A percentile compares a stretch with the other conserved stretches of the same genome.
Conservation (phyloP, 2,329 filamentous ascomycete genomes). For the Colletotrichum neosansevieriae region DNA sequence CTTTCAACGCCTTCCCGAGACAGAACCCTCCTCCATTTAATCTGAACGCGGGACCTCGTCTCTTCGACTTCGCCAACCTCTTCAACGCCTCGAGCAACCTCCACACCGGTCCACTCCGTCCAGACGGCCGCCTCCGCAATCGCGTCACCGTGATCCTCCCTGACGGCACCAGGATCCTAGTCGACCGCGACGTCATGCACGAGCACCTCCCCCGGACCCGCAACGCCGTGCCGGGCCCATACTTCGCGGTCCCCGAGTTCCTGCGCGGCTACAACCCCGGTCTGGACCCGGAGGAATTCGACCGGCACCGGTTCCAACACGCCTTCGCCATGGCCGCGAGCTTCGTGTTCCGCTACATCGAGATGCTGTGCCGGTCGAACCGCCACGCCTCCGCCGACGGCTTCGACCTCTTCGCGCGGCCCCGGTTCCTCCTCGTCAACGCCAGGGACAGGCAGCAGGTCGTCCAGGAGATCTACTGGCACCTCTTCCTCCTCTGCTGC, state of each 20-base stretch:
- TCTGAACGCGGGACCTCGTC: not conserved
- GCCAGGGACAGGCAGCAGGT: constrained; percentile 14
- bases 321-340: constrained; percentile 15
- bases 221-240: constrained; percentile 5
- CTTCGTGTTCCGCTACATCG: constrained; percentile 36
- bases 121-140: constrained; percentile 25
- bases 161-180: constrained; percentile 12
- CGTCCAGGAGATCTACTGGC: constrained; percentile 33
- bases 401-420: constrained; percentile 25
- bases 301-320: not conserved
- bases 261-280: constrained; percentile 28
- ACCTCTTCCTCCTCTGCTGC: constrained; percentile 44
- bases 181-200: constrained; percentile 32
- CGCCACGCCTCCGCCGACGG: not conserved
- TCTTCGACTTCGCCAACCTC: constrained; percentile 23
- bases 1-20: constrained; percentile 7
- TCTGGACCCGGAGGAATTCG: not conserved
- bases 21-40: not conserved
- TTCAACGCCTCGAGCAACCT: not conserved
- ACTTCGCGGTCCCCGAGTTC: constrained; percentile 33
- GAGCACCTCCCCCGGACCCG: constrained; percentile 37
- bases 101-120: not conserved
- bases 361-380: not conserved
- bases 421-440: constrained; percentile 30
- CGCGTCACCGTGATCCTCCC: constrained; percentile 35